These are phyloP conservation scores for Carallia brachiata DNA, from an alignment of 345 rosid species.

Conservation along the genomic window DNA sequence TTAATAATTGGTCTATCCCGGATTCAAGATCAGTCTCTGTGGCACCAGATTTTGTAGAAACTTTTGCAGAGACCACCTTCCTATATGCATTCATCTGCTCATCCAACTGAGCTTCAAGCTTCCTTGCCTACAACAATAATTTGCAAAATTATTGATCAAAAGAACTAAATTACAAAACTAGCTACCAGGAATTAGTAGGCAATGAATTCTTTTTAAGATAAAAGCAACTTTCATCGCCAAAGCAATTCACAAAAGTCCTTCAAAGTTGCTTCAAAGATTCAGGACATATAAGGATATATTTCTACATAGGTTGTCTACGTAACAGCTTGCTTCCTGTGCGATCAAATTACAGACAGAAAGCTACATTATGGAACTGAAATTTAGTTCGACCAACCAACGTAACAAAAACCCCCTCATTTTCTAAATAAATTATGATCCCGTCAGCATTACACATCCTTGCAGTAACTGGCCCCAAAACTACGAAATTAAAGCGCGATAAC, in stretches of 20 bases:
- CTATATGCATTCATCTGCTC: conserved; percentile 94
- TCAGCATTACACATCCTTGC: no score
- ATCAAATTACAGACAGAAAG: background rate
- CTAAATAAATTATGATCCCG: no score
- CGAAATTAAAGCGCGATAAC: no score
- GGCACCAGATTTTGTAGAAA: conserved; percentile 53
- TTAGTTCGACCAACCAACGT: background rate
- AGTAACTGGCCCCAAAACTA: no score
- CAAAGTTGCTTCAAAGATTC: background rate
- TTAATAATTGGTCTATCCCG: conserved; percentile 59
- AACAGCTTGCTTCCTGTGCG: background rate
- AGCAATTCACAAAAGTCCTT: no score
- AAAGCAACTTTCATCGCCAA: background rate
- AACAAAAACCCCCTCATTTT: no score
- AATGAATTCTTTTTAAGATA: background rate
- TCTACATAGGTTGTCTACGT: background rate
- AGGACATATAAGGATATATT: background rate
- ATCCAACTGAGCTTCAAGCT: conserved; percentile 94
- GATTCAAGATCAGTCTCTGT: conserved; percentile 76
- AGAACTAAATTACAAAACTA: background rate
- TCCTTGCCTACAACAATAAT: conserved; percentile 66
- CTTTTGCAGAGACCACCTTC: conserved; percentile 73
- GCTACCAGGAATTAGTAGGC: background rate
- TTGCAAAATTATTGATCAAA: background rate
- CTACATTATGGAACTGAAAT: background rate